These are phyloP conservation scores for Vitis hybrid DNA, from an alignment of 177 flowering plant species.

Conservation along the genomic window DNA sequence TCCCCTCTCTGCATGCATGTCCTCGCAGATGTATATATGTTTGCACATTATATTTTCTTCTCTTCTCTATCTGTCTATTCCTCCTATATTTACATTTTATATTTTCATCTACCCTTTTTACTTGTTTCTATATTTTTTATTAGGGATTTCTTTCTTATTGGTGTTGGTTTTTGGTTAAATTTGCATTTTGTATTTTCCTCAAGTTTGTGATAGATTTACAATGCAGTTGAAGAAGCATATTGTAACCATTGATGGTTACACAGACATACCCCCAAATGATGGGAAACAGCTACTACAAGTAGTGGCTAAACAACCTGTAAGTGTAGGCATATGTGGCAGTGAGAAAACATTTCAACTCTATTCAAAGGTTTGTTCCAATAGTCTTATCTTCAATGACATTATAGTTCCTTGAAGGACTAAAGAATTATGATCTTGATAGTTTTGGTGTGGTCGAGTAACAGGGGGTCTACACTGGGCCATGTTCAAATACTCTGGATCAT, in stretches of 20 bases:
- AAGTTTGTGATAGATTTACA: background rate
- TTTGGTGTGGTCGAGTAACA: slow-evolving; percentile 22
- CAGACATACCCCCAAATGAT: slow-evolving; percentile 58
- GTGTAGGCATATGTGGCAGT: slow-evolving; percentile 93
- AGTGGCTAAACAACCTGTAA: slow-evolving; percentile 82
- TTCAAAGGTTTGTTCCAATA: slow-evolving; percentile 59
- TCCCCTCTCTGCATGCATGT: background rate
- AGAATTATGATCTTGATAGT: background rate
- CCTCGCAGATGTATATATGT: background rate
- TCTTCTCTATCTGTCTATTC: background rate
- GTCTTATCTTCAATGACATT: background rate
- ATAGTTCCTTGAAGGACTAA: background rate
- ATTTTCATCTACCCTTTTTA: background rate
- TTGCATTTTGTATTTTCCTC: background rate
- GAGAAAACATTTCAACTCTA: slow-evolving; percentile 82
- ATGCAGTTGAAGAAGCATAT: slow-evolving; percentile 63
- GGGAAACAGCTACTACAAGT: slow-evolving; percentile 67
- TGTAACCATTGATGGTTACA: slow-evolving; percentile 83
- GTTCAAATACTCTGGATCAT: slow-evolving; percentile 85
- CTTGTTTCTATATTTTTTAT: background rate
- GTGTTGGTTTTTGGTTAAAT: background rate
- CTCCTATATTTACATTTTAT: background rate
- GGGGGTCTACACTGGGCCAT: slow-evolving; percentile 88
- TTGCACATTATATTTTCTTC: background rate
- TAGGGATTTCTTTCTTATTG: background rate